Evolutionary conservation across 768 basidiomycete genomes (phyloP), one percentile per base, ranked within the genome.

Genomic region (Candolleomyces aberdarensis): DNA sequence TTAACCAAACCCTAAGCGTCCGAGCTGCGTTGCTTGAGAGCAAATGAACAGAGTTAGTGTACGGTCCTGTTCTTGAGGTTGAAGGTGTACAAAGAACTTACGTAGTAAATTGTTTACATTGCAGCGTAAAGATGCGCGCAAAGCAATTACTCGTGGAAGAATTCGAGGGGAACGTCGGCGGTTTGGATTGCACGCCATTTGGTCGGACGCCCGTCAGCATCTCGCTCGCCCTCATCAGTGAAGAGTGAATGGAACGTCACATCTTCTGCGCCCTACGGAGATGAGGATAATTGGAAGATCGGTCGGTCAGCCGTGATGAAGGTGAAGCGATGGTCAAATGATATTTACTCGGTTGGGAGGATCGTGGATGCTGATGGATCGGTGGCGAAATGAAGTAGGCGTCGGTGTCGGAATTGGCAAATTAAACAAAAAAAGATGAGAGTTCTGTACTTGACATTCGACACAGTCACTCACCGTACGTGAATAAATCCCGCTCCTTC

Each of bases 161-260:
- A 87, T 63, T 85, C 82, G 58, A 92, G 74, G 2, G 86, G 85
- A 17, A 78, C 82, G 59, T 82, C 80, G 39, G 67, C 63, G 2
- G 78, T 80, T 64, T 91, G 89, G 63, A 92, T 81, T 10, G 89
- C 90, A 58, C 81, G 76, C 81, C 83, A 91, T 55, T 78, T 79
- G 13, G 76, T 81, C 1, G 86, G 83, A 29, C 77, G 79, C 9
- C 78, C 79, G 48, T 80, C 78, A 41, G 66, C 73, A 58, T 81
- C 77, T 56, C 71, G 71, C 61, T 78, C 71, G 44, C 80, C 81
- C 66, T 87, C 87, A 41, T 86, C 79, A 11, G 83, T 89, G 72
- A 83, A 85, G 47, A 92, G 70, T 3, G 88, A 89, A 70, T 92
- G 91, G 74, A 91, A 91, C 44, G 61, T 74, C 56, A 91, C 82